Evolutionary conservation across 495 filamentous ascomycete genomes (phyloP), one percentile per base, ranked within the genome.

Genomic region (Extremus antarcticus): DNA sequence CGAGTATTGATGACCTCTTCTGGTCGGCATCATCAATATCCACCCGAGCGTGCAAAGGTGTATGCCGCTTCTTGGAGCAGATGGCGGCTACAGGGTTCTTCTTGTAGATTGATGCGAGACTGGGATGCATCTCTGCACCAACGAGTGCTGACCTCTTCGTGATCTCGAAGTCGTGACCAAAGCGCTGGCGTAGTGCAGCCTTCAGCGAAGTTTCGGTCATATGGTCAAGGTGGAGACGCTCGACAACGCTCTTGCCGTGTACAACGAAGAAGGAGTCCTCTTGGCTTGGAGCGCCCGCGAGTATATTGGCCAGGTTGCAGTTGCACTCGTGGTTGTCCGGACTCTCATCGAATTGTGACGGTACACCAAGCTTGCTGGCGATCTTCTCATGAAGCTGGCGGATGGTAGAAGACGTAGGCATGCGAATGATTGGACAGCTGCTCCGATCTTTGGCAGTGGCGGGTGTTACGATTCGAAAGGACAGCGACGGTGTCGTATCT

Each of bases 241-340:
- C 49, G 13, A 61, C 56, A 21, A 43, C 17, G 50, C 60, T 62
- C 24, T 59, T 58, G 29, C 57, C 63, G 21, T 58, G 32, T 10
- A 61, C 55, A 19, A 65, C 29, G 25, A 55, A 38, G 53, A 52
- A 43, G 23, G 52, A 51, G 25, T 47, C 25, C 38, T 53, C 23
- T 35, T 47, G 32, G 22, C 52, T 24, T 25, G 54, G 13, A 11
- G 2, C 24, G 13, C 58, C 57, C 10, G 47, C 62, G 32, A 68
- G 60, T 23, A 60, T 51, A 15, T 58, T 50, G 9, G 66, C 62
- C 29, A 65, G 59, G 29, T 54, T 50, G 50, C 66, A 68, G 49
- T 68, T 68, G 54, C 64, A 66, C 35, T 62, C 60, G 35, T 54
- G 45, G 8, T 39, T 29, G 4, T 50, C 48, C 11, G 17, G 1